Evolutionary conservation across 768 basidiomycete species (phyloP).

Genomic region (Podaxis sp.): DNA sequence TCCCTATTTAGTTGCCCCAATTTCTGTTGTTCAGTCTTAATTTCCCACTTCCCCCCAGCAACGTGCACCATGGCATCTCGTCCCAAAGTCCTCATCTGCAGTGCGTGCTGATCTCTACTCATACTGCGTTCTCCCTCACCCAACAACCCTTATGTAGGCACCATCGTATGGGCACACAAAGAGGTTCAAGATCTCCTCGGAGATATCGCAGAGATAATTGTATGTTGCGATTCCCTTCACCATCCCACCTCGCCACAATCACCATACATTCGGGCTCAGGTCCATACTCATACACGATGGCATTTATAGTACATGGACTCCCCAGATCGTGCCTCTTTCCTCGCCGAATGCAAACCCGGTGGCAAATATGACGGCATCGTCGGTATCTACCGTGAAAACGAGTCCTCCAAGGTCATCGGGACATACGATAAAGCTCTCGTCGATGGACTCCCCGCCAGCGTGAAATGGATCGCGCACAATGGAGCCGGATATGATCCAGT

Average conservation of each 20-base stretch:
- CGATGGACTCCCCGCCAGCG: conserved; percentile 56
- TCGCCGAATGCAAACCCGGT: conserved; percentile 57
- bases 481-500: conserved; percentile 93
- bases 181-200: conserved; percentile 67
- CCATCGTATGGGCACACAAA: conserved; percentile 80
- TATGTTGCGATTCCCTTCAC: conserved; percentile 39
- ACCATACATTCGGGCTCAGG: not conserved
- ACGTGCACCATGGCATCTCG: conserved; percentile 28
- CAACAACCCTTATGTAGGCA: conserved; percentile 38
- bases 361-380: conserved; percentile 74
- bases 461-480: conserved; percentile 90
- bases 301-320: conserved; percentile 48
- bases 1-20: conserved; percentile 2
- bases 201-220: conserved; percentile 72
- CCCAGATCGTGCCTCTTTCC: conserved; percentile 64
- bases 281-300: not conserved
- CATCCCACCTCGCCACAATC: not conserved
- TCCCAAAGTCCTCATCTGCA: conserved; percentile 34
- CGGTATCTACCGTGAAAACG: conserved; percentile 80
- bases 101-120: conserved; percentile 22
- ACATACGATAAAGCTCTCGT: conserved; percentile 81
- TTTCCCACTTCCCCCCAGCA: not conserved
- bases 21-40: conserved; percentile 3
- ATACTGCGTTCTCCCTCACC: not conserved
- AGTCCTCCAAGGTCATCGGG: conserved; percentile 64